These are phyloP conservation scores for Mycena chlorophos DNA, from an alignment of 768 basidiomycete genomes.

Conservation along the genomic window DNA sequence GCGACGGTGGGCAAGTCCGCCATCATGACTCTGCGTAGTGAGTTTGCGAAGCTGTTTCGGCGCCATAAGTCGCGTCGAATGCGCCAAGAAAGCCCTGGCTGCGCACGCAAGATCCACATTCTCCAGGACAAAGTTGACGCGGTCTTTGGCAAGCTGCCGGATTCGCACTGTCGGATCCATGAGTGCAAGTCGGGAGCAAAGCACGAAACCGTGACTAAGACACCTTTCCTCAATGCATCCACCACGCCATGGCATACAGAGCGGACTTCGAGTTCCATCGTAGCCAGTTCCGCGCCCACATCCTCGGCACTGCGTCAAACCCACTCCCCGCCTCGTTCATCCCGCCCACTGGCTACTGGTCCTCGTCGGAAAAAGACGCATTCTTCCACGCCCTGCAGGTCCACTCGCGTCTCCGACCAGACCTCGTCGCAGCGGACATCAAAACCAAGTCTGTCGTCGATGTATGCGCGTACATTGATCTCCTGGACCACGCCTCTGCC, in stretches of 20 bases:
- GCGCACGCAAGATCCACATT: conserved; percentile 95
- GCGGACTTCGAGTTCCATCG: conserved; percentile 37
- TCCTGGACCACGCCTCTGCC: conserved; percentile 44
- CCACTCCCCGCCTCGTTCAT: conserved; percentile 35
- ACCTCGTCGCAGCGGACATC: conserved; percentile 71
- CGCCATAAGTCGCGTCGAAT: conserved; percentile 15
- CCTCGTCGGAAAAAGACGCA: conserved; percentile 59
- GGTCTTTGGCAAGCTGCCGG: conserved; percentile 80
- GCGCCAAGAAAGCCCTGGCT: conserved; percentile 10
- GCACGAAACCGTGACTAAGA: not conserved
- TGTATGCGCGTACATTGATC: conserved; percentile 65
- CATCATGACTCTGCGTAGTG: conserved; percentile 89
- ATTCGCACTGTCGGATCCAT: conserved; percentile 64
- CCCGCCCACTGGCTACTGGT: conserved; percentile 56
- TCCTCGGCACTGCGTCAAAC: conserved; percentile 33
- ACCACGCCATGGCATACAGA: conserved; percentile 22
- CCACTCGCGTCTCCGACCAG: conserved; percentile 72
- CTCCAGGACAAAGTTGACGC: conserved; percentile 88
- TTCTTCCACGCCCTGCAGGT: conserved; percentile 73
- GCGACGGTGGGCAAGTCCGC: conserved; percentile 96
- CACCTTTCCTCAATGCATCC: not conserved
- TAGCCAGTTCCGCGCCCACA: conserved; percentile 35
- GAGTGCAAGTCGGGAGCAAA: conserved; percentile 20
- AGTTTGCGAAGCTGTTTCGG: conserved; percentile 90
- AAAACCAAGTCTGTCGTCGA: conserved; percentile 66